Base-by-base conservation (phyloP, 148 eudicot species). In the Chenopodium formosanum region DNA sequence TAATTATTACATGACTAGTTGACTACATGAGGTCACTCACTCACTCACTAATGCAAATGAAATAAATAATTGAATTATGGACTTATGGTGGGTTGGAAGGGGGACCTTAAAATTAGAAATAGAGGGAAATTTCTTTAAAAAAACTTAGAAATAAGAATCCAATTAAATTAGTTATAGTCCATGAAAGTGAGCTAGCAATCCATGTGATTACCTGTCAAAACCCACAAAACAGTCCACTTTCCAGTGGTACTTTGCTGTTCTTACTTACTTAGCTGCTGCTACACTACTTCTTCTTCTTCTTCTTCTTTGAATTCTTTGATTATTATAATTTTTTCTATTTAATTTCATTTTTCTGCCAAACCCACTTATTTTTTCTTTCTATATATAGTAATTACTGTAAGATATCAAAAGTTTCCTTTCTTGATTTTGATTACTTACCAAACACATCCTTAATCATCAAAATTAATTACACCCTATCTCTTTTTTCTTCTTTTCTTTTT, bases 141-240 rank as follows among this genome's bases (percentile, higher is more conserved):
- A 58, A 71, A 31, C 44, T 7, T 29, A 14, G 19, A 25, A 4
- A 75, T 37, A 60, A 23, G 50, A 80, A 37, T 37, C 58, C 66
- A 81, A 78, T 66, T 56, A 40, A 81, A 78, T 66, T 56, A 40
- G 44, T 40, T 50, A 48, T 11, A 84, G 74, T 85, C 82, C 79
- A 81, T 53, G 67, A 78, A 78, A 76, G 44, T 85, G 76, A 81
- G 87, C 84, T 85, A 85, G 87, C 84, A 85, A 73, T 85, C 87
- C 87, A 85, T 85, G 87, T 81, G 84, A 40, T 73, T 78, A 85
- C 58, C 87, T 85, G 84, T 85, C 84, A 83, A 32, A 66, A 67
- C 82, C 84, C 87, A 79, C 86, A 81, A 78, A 67, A 78, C 56
- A 46, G 67, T 77, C 84, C 37, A 84, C 86, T 84, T 84, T 84